Percentiles rank a stretch among this genome's conserved stretches.
Evolutionary conservation across 2,329 filamentous ascomycete species (phyloP).

Genomic region (Cryphonectria japonica): DNA sequence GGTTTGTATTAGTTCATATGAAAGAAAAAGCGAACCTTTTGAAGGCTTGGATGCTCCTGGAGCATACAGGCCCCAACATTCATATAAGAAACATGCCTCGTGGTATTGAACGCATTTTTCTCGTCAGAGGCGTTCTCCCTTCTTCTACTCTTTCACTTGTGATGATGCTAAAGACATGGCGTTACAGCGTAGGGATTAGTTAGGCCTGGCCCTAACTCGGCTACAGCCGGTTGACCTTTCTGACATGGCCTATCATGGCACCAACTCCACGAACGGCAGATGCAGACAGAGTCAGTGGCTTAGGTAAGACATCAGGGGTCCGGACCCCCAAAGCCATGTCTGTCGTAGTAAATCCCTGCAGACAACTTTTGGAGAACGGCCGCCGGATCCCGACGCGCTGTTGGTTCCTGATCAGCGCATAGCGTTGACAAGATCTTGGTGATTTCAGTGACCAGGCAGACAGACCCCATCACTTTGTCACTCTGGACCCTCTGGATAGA

Average conservation of each 20-base stretch:
- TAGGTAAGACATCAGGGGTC: constrained; percentile 7
- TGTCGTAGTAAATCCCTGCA: constrained; percentile 12
- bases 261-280: background rate
- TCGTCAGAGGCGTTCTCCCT: no score
- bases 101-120: background rate
- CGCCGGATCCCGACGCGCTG: background rate
- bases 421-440: background rate
- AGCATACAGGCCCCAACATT: background rate
- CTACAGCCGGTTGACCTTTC: constrained; percentile 1
- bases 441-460: background rate
- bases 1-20: background rate
- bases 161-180: background rate
- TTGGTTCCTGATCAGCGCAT: background rate
- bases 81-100: background rate
- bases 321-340: background rate
- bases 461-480: background rate
- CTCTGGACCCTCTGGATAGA: background rate
- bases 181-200: background rate
- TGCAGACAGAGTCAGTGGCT: background rate
- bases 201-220: background rate
- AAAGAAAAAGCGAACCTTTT: background rate
- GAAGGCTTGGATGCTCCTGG: background rate
- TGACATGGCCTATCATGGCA: background rate
- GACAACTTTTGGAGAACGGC: background rate
- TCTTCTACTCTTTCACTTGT: background rate